Conservation (phyloP, 2,329 filamentous ascomycete species). For the Setomelanomma holmii region DNA sequence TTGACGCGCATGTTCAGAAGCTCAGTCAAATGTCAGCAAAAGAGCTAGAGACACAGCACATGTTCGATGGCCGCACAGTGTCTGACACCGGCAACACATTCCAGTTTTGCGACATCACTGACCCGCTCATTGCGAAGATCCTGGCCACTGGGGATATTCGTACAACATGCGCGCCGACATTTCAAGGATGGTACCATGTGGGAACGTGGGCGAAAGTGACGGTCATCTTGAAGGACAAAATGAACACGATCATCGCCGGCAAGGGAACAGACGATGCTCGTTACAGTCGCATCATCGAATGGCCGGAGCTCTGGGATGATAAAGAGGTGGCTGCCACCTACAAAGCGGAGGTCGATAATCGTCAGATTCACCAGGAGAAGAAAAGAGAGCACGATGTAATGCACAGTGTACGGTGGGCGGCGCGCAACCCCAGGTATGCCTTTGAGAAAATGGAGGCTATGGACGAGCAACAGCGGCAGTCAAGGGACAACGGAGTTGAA, state of each 20-base stretch:
- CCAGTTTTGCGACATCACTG: conserved; percentile 91
- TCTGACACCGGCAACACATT: conserved; percentile 86
- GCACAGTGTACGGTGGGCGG: conserved; percentile 39
- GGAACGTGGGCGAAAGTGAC: conserved; percentile 85
- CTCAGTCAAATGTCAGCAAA: conserved; percentile 29
- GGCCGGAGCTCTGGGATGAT: conserved; percentile 46
- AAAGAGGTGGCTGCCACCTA: conserved; percentile 38
- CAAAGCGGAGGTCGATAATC: conserved; percentile 34
- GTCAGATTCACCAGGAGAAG: conserved; percentile 30
- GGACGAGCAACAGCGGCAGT: conserved; percentile 5
- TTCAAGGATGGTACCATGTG: conserved; percentile 83
- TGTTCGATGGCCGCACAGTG: conserved; percentile 82
- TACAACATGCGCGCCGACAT: conserved; percentile 52
- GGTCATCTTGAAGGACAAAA: conserved; percentile 86
- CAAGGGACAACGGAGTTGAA: not conserved
- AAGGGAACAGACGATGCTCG: conserved; percentile 38
- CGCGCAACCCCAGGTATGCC: conserved; percentile 41
- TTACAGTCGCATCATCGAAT: conserved; percentile 40
- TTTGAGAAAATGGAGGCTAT: conserved; percentile 40
- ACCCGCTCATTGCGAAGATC: conserved; percentile 73
- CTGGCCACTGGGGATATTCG: conserved; percentile 66
- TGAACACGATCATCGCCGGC: conserved; percentile 56
- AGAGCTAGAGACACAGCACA: conserved; percentile 59
- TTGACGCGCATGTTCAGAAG: conserved; percentile 33
- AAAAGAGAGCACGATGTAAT: conserved; percentile 41